These are phyloP conservation scores for Salvia sclarea DNA, from an alignment of 305 asterid species.

Conservation along the genomic window DNA sequence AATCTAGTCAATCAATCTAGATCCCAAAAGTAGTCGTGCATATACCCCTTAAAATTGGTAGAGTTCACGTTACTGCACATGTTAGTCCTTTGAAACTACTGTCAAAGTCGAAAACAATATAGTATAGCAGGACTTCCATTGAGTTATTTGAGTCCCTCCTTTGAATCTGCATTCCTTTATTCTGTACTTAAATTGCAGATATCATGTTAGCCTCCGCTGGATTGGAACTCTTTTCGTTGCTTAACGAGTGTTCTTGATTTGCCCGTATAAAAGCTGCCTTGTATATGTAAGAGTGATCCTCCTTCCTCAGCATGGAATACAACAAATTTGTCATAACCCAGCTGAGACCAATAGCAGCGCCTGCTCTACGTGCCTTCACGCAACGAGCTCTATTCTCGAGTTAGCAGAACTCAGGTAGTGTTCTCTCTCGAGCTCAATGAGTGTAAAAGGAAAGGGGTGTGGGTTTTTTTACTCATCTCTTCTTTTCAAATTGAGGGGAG, in stretches of 20 bases:
- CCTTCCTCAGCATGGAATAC: background rate
- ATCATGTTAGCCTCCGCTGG: background rate
- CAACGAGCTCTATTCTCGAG: background rate
- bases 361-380: background rate
- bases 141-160: background rate
- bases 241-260: no score
- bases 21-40: background rate
- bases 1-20: background rate
- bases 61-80: background rate
- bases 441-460: background rate
- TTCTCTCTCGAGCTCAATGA: background rate
- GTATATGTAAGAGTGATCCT: background rate
- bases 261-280: no score
- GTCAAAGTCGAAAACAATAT: background rate
- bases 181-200: conserved; percentile 1
- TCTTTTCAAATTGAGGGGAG: background rate
- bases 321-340: background rate
- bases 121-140: background rate
- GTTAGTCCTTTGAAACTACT: background rate
- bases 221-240: background rate
- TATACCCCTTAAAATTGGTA: background rate
- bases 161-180: background rate
- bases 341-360: background rate
- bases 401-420: conserved; percentile 7
- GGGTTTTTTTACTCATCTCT: background rate